These are phyloP conservation scores for Lyophyllum shimeji DNA, from an alignment of 768 basidiomycete genomes.

Conservation along the genomic window DNA sequence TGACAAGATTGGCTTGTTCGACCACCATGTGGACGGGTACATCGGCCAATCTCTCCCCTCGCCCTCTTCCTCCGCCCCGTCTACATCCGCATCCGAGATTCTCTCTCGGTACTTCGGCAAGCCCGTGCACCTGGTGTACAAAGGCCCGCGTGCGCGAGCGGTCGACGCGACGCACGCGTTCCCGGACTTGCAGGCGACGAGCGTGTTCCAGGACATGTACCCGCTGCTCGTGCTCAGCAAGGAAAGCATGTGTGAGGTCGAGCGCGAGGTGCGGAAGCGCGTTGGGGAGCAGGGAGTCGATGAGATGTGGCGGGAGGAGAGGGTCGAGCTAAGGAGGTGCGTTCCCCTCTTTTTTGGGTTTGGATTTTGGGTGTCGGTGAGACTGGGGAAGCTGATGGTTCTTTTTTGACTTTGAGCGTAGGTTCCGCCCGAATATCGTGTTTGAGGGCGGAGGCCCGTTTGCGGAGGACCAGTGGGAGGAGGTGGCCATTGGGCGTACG, in stretches of 20 bases:
- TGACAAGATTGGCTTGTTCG: constrained; percentile 52
- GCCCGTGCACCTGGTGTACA: constrained; percentile 63
- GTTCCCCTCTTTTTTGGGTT: neutral
- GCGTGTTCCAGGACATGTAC: constrained; percentile 70
- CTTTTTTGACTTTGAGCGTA: too few species aligned
- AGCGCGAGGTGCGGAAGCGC: constrained; percentile 44
- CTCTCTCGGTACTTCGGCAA: constrained; percentile 63
- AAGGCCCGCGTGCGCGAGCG: constrained; percentile 56
- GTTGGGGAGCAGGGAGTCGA: constrained; percentile 33
- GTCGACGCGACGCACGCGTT: constrained; percentile 52
- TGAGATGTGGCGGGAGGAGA: constrained; percentile 14
- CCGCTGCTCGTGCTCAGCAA: constrained; percentile 68
- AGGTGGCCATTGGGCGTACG: constrained; percentile 51
- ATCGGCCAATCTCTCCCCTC: constrained; percentile 48
- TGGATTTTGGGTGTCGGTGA: neutral
- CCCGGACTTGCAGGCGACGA: constrained; percentile 54
- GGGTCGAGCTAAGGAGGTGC: constrained; percentile 12
- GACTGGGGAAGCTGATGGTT: neutral
- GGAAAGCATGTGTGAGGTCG: constrained; percentile 58
- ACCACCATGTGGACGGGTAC: constrained; percentile 59
- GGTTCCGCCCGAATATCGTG: constrained; percentile 79
- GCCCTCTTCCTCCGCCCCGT: constrained; percentile 25
- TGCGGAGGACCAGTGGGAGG: constrained; percentile 69
- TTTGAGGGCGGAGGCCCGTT: constrained; percentile 67
- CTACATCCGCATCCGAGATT: constrained; percentile 57